Percentiles rank a stretch among this genome's conserved stretches.
phyloP scores from a whole-genome alignment of 2,329 filamentous ascomycete species.

The Clonostachys rosea region DNA sequence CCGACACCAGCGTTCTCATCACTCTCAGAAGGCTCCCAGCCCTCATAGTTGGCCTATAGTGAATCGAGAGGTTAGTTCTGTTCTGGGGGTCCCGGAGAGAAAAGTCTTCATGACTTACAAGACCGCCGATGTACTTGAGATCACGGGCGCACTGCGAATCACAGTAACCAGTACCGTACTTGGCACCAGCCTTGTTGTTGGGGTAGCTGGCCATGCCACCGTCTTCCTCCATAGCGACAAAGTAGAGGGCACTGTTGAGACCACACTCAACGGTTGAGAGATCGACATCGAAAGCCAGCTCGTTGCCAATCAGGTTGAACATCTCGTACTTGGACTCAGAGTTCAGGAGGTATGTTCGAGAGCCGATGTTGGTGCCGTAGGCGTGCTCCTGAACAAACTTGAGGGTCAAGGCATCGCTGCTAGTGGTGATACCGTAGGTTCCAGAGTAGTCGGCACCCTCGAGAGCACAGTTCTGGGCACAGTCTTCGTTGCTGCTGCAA shows the following conservation, averaged over 20 bases:
- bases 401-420: slow-evolving; percentile 38
- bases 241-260: slow-evolving; percentile 61
- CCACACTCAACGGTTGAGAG: slow-evolving; percentile 59
- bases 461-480: slow-evolving; percentile 37
- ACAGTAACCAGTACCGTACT: slow-evolving; percentile 53
- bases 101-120: slow-evolving; percentile 8
- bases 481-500: slow-evolving; percentile 30
- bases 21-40: slow-evolving; percentile 40
- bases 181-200: slow-evolving; percentile 39
- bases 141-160: slow-evolving; percentile 39
- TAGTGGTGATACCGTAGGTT: slow-evolving; percentile 42
- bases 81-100: background rate
- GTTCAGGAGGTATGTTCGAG: slow-evolving; percentile 55
- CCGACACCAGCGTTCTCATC: slow-evolving; percentile 46
- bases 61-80: background rate
- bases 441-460: slow-evolving; percentile 38
- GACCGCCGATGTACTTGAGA: slow-evolving; percentile 44
- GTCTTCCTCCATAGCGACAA: slow-evolving; percentile 49
- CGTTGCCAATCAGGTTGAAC: slow-evolving; percentile 55
- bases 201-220: slow-evolving; percentile 40
- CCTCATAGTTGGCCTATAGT: slow-evolving; percentile 28
- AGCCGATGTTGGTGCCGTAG: slow-evolving; percentile 31
- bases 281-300: slow-evolving; percentile 65
- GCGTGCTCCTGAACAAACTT: slow-evolving; percentile 44
- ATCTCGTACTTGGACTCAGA: slow-evolving; percentile 51